A percentile compares a stretch with the other conserved stretches of the same genome.
Conservation (phyloP, 73 alveolate species). For the Tetrahymena elliotti region DNA sequence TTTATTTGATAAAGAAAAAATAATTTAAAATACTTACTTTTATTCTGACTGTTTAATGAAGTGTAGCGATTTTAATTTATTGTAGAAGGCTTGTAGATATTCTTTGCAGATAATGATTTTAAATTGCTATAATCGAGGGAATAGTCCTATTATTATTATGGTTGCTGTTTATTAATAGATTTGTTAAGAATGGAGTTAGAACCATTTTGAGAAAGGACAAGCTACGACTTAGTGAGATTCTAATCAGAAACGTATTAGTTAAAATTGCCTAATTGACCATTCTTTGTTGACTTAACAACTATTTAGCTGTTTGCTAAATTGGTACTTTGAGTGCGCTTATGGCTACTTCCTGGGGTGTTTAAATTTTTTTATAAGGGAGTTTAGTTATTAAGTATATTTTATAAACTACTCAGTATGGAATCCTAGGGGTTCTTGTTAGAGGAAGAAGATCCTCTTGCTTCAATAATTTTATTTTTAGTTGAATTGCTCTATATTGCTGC, state of each 20-base stretch:
- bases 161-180: not conserved
- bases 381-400: not conserved
- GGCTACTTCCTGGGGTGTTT: not conserved
- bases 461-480: not conserved
- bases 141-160: not conserved
- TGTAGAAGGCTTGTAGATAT: not conserved
- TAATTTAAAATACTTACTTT: not conserved
- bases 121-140: not conserved
- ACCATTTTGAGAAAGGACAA: not conserved
- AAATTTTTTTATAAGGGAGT: not conserved
- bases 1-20: not conserved
- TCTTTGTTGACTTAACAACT: not conserved
- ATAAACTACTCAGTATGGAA: not conserved
- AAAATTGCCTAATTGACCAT: not conserved
- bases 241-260: not conserved
- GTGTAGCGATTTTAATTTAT: not conserved
- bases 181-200: not conserved
- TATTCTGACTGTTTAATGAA: not conserved
- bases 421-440: not conserved
- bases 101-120: not conserved
- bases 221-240: not conserved
- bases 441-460: not conserved
- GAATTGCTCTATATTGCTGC: not conserved
- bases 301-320: not conserved
- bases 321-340: not conserved